These are phyloP conservation scores for Calonectria fujianensis DNA, from an alignment of 2,329 filamentous ascomycete genomes.

Conservation along the genomic window DNA sequence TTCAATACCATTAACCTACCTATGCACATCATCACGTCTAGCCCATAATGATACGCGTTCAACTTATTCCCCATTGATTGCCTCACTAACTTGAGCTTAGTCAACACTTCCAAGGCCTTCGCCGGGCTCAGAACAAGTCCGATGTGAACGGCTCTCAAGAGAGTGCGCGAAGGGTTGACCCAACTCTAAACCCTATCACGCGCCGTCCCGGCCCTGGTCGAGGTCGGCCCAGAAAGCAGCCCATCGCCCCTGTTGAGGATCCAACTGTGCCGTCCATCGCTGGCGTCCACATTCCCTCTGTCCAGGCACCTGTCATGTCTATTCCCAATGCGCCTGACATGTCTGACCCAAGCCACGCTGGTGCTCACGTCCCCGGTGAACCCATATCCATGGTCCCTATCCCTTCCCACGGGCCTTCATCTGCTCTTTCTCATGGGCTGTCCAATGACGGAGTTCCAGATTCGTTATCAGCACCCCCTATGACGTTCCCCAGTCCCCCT, in stretches of 20 bases:
- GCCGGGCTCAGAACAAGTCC: conserved; percentile 72
- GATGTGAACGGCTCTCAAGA: conserved; percentile 64
- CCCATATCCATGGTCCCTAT: conserved; percentile 30
- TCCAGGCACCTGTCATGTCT: conserved; percentile 1
- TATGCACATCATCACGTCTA: not conserved
- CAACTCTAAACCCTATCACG: conserved; percentile 75
- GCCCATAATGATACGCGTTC: conserved; percentile 1
- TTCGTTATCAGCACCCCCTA: conserved; percentile 17
- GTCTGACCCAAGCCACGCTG: conserved; percentile 17
- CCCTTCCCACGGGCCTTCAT: conserved; percentile 2
- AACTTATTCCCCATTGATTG: not conserved
- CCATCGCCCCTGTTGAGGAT: conserved; percentile 46
- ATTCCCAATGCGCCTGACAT: conserved; percentile 10
- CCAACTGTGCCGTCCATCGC: conserved; percentile 15
- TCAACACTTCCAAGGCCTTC: conserved; percentile 77
- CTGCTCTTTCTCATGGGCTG: conserved; percentile 19
- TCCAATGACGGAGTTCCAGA: not conserved
- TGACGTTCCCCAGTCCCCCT: conserved; percentile 51
- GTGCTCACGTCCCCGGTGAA: conserved; percentile 15
- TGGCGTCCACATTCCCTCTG: conserved; percentile 5
- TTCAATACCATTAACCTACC: conserved; percentile 24
- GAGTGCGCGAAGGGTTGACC: conserved; percentile 66
- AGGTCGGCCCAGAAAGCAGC: conserved; percentile 71
- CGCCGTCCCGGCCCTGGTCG: conserved; percentile 75
- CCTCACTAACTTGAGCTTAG: conserved; percentile 59